Evolutionary conservation across 2,329 filamentous ascomycete genomes (phyloP).

Genomic region (Alternaria gansuensis): DNA sequence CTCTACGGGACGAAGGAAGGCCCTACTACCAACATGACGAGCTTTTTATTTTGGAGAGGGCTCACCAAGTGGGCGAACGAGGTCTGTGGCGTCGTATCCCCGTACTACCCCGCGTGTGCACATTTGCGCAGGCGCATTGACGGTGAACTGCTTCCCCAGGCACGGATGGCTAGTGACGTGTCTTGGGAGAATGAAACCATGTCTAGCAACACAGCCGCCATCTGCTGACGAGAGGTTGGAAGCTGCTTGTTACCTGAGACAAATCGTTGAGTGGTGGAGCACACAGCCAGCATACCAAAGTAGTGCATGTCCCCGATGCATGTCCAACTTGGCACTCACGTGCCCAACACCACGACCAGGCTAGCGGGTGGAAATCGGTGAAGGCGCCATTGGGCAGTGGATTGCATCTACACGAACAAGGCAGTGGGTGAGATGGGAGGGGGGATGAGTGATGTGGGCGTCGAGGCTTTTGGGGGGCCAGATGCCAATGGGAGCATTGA

Average conservation of each 20-base stretch:
- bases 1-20: constrained; percentile 11
- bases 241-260: constrained; percentile 41
- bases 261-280: constrained; percentile 42
- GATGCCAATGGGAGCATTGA: not conserved
- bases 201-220: constrained; percentile 31
- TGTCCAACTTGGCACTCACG: constrained; percentile 45
- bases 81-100: constrained; percentile 22
- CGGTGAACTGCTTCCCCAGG: constrained; percentile 28
- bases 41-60: not conserved
- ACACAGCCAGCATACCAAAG: constrained; percentile 35
- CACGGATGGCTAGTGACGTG: constrained; percentile 29
- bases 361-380: constrained; percentile 30
- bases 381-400: constrained; percentile 26
- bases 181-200: constrained; percentile 20
- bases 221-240: constrained; percentile 38
- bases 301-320: constrained; percentile 45
- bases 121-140: constrained; percentile 22
- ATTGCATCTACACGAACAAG: constrained; percentile 10
- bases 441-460: not conserved
- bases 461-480: not conserved
- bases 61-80: constrained; percentile 11
- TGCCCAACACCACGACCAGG: constrained; percentile 24
- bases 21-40: not conserved
- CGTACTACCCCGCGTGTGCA: constrained; percentile 34
- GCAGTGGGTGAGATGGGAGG: not conserved